Evolutionary conservation across 441 rosid genomes (phyloP).

Genomic region (Syzygium malaccense): DNA sequence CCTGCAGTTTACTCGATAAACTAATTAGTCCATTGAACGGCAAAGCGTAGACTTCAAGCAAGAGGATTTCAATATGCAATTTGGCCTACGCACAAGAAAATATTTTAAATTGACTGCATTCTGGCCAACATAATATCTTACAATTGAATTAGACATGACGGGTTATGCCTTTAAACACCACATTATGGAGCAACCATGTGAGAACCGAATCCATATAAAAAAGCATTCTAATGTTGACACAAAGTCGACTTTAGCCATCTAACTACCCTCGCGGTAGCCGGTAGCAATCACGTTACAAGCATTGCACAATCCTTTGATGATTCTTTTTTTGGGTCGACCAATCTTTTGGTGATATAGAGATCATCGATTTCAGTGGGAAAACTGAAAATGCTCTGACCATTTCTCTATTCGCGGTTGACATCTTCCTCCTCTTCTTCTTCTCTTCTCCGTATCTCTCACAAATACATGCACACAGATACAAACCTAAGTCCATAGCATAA

Average conservation of each 20-base stretch:
- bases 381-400: not conserved
- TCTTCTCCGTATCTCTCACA: not conserved
- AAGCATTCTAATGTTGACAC: not conserved
- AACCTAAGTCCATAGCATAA: not conserved
- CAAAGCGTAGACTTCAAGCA: not conserved
- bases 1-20: not conserved
- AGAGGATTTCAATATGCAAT: not conserved
- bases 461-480: not conserved
- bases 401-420: fast-evolving
- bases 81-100: not conserved
- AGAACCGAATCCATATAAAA: not conserved
- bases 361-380: not conserved
- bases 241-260: not conserved
- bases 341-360: not conserved
- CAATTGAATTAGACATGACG: not conserved
- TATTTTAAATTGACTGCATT: not conserved
- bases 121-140: not conserved
- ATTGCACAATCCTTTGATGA: not conserved
- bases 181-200: not conserved
- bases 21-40: not conserved
- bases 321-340: too few species aligned
- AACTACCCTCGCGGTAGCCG: too few species aligned
- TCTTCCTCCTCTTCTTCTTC: not conserved
- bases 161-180: not conserved
- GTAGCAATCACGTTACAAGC: not conserved